Evolutionary conservation across 495 filamentous ascomycete species (phyloP).

Genomic region (Tuber calosporum): DNA sequence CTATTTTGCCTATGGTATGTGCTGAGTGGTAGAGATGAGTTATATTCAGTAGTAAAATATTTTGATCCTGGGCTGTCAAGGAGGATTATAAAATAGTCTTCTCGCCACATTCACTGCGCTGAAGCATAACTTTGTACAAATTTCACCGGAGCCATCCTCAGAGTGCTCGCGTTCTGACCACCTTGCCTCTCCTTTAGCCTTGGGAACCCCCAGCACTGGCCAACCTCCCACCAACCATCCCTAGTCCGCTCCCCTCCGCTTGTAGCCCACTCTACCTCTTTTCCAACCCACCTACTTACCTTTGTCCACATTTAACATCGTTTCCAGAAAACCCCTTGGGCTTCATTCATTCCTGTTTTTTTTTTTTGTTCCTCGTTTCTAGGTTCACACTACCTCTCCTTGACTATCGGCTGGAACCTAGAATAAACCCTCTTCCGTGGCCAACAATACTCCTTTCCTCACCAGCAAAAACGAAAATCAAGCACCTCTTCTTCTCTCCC

Average conservation of each 20-base stretch:
- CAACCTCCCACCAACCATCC: slow-evolving; percentile 27
- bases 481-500: background rate
- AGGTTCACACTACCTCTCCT: slow-evolving; percentile 25
- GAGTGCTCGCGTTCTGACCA: slow-evolving; percentile 31
- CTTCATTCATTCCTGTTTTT: slow-evolving; percentile 21
- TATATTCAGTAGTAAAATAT: background rate
- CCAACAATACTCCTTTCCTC: background rate
- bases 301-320: background rate
- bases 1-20: background rate
- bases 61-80: background rate
- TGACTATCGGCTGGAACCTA: slow-evolving; percentile 24
- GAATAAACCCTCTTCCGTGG: slow-evolving; percentile 7
- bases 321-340: background rate
- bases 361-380: slow-evolving; percentile 20
- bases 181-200: slow-evolving; percentile 29
- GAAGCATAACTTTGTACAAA: background rate
- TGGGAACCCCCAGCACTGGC: slow-evolving; percentile 5
- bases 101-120: background rate
- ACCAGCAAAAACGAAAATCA: slow-evolving; percentile 1
- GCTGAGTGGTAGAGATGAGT: background rate
- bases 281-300: background rate
- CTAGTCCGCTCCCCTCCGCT: slow-evolving; percentile 9
- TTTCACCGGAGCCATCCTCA: background rate
- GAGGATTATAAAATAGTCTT: background rate
- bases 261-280: background rate